Percentiles rank a stretch among this genome's conserved stretches.
Conservation (phyloP, 2,329 filamentous ascomycete species). For the Harringtonia aguacate region DNA sequence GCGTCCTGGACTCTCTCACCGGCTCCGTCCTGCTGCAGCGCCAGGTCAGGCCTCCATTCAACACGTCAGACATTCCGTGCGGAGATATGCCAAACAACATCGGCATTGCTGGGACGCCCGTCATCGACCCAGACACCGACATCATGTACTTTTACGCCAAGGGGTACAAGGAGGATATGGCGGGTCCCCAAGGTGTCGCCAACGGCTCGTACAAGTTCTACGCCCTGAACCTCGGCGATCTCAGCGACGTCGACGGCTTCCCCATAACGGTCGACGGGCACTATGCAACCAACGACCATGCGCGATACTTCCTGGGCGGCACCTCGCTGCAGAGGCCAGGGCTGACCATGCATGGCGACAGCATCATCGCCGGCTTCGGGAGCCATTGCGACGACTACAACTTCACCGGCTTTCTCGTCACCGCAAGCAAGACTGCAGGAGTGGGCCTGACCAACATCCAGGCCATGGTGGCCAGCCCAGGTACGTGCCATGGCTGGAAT, state of each 20-base stretch:
- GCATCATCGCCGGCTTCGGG: slow-evolving; percentile 41
- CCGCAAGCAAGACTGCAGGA: slow-evolving; percentile 31
- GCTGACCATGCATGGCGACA: slow-evolving; percentile 32
- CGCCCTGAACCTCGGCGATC: slow-evolving; percentile 7
- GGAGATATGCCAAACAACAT: slow-evolving; percentile 27
- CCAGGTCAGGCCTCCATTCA: slow-evolving; percentile 27
- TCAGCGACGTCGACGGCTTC: slow-evolving; percentile 19
- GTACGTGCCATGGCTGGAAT: neutral
- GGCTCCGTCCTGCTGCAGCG: slow-evolving; percentile 25
- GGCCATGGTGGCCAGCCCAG: slow-evolving; percentile 8
- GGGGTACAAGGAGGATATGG: slow-evolving; percentile 19
- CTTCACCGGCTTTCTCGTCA: slow-evolving; percentile 42
- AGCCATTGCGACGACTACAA: slow-evolving; percentile 46
- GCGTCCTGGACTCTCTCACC: slow-evolving; percentile 28
- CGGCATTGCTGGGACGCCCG: slow-evolving; percentile 25
- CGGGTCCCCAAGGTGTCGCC: slow-evolving; percentile 2
- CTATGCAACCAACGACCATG: slow-evolving; percentile 32
- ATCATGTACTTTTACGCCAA: slow-evolving; percentile 27
- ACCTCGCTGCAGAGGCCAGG: slow-evolving; percentile 40
- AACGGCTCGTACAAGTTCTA: slow-evolving; percentile 10
- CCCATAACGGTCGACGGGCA: slow-evolving; percentile 36
- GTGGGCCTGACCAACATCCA: slow-evolving; percentile 7
- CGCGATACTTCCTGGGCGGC: slow-evolving; percentile 40
- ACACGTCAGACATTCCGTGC: slow-evolving; percentile 25
- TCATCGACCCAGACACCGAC: slow-evolving; percentile 23